A percentile compares a stretch with the other conserved stretches of the same genome.
These are phyloP conservation scores for Pneumocystis canis DNA, from an alignment of 1,139 yeast genomes.

Conservation along the genomic window DNA sequence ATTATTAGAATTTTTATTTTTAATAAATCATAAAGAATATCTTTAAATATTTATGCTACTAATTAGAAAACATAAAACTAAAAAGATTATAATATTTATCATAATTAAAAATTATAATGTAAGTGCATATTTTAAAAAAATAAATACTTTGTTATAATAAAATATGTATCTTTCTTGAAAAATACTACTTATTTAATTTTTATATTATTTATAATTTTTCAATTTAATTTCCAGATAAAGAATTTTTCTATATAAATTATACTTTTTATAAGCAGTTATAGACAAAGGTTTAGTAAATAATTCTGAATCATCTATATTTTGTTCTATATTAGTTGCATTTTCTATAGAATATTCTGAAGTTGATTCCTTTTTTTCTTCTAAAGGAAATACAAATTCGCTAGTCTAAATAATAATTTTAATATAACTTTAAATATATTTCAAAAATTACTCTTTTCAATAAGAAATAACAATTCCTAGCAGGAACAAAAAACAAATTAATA, in stretches of 20 bases:
- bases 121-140: neutral
- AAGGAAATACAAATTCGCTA: neutral
- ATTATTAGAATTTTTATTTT: too few relatives aligned
- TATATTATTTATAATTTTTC: neutral
- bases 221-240: neutral
- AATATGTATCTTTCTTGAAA: neutral
- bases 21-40: too few relatives aligned
- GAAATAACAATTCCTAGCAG: neutral
- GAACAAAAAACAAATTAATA: conserved; percentile 5
- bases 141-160: neutral
- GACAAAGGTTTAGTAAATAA: neutral
- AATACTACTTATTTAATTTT: neutral
- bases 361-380: neutral
- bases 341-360: neutral
- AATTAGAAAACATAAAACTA: too few relatives aligned
- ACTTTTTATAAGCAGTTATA: neutral
- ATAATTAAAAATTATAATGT: too few relatives aligned
- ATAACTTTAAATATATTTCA: neutral
- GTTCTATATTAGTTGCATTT: neutral
- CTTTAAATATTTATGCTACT: neutral
- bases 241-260: neutral
- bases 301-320: neutral
- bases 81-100: too few relatives aligned
- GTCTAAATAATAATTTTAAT: neutral
- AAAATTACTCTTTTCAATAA: neutral